Evolutionary conservation across 2,329 filamentous ascomycete genomes (phyloP).

Genomic region (Triangularia setosa): DNA sequence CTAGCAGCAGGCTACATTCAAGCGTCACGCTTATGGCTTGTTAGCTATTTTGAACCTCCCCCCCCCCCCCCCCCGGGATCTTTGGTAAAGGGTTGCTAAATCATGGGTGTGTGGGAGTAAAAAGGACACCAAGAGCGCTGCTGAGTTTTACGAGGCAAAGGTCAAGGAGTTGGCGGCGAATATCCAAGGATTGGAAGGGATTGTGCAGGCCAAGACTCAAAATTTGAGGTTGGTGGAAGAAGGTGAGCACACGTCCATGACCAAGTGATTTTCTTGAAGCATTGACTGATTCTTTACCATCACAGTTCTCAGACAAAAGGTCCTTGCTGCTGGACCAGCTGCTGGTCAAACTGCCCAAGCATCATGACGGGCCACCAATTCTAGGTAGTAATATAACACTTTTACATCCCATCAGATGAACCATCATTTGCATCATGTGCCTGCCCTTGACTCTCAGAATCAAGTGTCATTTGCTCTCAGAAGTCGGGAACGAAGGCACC

Average conservation of each 20-base stretch:
- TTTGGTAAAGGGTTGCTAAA: no score
- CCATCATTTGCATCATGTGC: not conserved
- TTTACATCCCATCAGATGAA: not conserved
- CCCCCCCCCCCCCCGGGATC: not conserved
- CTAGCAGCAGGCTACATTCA: no score
- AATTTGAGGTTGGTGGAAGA: conserved; percentile 88
- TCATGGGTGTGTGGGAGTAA: no score
- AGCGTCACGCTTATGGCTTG: no score
- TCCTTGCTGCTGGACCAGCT: conserved; percentile 26
- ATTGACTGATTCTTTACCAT: not conserved
- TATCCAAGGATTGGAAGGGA: conserved; percentile 54
- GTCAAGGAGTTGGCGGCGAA: conserved; percentile 50
- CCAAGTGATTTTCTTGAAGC: no score
- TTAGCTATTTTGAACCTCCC: no score
- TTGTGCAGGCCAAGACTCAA: conserved; percentile 68
- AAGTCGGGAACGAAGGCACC: not conserved
- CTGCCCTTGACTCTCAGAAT: not conserved
- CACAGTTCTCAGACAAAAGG: conserved; percentile 38
- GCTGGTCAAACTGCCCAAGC: conserved; percentile 16
- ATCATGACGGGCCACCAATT: conserved; percentile 6
- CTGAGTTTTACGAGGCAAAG: conserved; percentile 55
- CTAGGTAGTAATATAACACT: not conserved
- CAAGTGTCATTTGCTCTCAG: not conserved
- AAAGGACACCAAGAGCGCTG: conserved; percentile 48
- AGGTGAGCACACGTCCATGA: conserved; percentile 49